Evolutionary conservation across 306 rosid genomes (phyloP), one percentile per base, ranked within the genome.

Genomic region (Prinsepia uniflora): DNA sequence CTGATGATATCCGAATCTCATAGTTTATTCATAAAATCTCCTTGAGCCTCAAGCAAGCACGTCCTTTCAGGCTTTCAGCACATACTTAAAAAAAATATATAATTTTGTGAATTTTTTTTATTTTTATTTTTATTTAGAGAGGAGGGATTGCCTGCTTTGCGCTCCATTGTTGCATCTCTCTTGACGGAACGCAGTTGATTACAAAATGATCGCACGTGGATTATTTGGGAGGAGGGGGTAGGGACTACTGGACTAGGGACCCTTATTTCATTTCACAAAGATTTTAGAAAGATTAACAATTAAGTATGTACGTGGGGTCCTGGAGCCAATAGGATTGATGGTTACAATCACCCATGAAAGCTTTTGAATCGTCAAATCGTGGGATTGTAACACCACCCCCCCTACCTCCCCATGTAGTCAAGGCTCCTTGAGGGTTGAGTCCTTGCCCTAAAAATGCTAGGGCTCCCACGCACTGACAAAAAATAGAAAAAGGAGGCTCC

Each of bases 41-140:
- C 82, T 82, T 79, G 81, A 75, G 77, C 22, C 79, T 68, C 66
- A 82, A 78, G 83, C 81, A 79, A 72, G 20, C 64, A 49, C 64
- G 68, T 55, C 80, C 53, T 58, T 58, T 30, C 43, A 58, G 14
- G 42, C 42, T 3, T 30, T 30, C 36, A 30, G 2, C 36, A 30
- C 36, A 30, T 30, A 30, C 36, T 30, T 30, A 30, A 30, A 2
- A 30, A 30, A 30, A 30, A 1, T 30, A 30, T 30, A 30, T 30
- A 30, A 30, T 30, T 2, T 30, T 30, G 3, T 30, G 36, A 30
- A 30, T 24, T 24, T 1, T 30, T 30, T 1, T 30, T 30, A 30
- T 30, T 30, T 1, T 30, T 30, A 30, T 30, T 30, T 30, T 30
- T 30, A 30, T 30, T 30, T 12, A 44, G 19, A 44, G 69, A 8